Percentiles rank a stretch among this genome's conserved stretches.
These are phyloP conservation scores for Magnolia sinica DNA, from an alignment of 164 flowering plant species.

Conservation along the genomic window DNA sequence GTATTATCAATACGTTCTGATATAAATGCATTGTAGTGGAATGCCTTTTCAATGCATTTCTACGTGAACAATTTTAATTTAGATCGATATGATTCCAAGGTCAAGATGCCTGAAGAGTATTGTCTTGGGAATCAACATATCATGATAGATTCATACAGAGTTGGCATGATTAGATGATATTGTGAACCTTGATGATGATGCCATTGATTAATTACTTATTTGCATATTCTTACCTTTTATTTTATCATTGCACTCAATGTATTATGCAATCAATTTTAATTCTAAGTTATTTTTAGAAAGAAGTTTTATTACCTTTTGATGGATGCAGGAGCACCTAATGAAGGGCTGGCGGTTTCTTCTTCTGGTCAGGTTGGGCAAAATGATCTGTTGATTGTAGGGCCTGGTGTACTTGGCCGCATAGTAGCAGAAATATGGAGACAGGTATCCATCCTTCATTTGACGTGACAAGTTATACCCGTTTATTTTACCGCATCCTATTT, in stretches of 20 bases:
- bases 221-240: neutral
- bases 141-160: no score
- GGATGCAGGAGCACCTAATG: conserved; percentile 31
- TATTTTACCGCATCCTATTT: neutral
- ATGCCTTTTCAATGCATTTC: no score
- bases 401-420: conserved; percentile 87
- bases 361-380: conserved; percentile 41
- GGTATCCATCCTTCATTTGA: conserved; percentile 31
- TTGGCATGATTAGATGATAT: neutral
- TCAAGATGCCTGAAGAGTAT: neutral
- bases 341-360: conserved; percentile 32
- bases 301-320: neutral
- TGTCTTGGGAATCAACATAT: neutral
- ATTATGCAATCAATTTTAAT: neutral
- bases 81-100: neutral
- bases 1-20: no score
- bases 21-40: no score
- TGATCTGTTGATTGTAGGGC: conserved; percentile 81
- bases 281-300: neutral
- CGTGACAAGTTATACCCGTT: neutral
- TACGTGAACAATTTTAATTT: no score
- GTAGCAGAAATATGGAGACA: conserved; percentile 80
- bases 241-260: neutral
- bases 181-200: neutral
- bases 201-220: neutral